Conservation (phyloP, 495 filamentous ascomycete genomes). For the Hypomontagnella submonticulosa region DNA sequence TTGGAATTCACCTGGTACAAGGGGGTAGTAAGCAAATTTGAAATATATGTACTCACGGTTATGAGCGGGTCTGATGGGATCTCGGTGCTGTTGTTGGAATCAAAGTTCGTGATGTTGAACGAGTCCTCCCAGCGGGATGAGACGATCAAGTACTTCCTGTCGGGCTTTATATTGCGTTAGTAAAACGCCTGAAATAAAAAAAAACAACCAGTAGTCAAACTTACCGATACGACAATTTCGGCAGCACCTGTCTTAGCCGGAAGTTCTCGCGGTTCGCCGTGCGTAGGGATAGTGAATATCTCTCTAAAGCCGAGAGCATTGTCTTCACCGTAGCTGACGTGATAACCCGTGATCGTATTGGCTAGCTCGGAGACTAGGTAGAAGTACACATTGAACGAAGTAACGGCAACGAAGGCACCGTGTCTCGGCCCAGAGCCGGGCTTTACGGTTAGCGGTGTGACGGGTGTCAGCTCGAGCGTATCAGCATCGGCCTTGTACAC, state of each 20-base stretch:
- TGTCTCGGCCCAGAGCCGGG: constrained; percentile 75
- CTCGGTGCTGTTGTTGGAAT: constrained; percentile 53
- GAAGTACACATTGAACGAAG: constrained; percentile 60
- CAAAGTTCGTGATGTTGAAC: constrained; percentile 59
- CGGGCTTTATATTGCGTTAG: constrained; percentile 55
- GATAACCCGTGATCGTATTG: constrained; percentile 67
- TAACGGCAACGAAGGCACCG: constrained; percentile 64
- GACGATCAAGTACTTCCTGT: constrained; percentile 68
- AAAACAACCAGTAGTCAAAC: constrained; percentile 34
- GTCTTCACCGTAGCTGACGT: constrained; percentile 63
- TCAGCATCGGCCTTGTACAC: constrained; percentile 66
- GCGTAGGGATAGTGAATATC: constrained; percentile 57
- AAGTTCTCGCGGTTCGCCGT: constrained; percentile 51
- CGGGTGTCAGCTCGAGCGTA: constrained; percentile 50
- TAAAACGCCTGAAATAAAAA: neutral
- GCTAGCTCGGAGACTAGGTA: constrained; percentile 73
- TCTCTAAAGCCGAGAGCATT: constrained; percentile 59
- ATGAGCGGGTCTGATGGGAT: constrained; percentile 60
- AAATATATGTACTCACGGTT: constrained; percentile 38
- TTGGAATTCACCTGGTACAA: no score
- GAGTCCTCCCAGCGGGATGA: constrained; percentile 69
- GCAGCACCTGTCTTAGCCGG: constrained; percentile 60
- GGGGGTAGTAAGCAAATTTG: constrained; percentile 2
- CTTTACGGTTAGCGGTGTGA: constrained; percentile 47
- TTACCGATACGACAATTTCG: constrained; percentile 70